phyloP scores from a whole-genome alignment of 169 alveolate species.

The Cryptosporidium parvum region DNA sequence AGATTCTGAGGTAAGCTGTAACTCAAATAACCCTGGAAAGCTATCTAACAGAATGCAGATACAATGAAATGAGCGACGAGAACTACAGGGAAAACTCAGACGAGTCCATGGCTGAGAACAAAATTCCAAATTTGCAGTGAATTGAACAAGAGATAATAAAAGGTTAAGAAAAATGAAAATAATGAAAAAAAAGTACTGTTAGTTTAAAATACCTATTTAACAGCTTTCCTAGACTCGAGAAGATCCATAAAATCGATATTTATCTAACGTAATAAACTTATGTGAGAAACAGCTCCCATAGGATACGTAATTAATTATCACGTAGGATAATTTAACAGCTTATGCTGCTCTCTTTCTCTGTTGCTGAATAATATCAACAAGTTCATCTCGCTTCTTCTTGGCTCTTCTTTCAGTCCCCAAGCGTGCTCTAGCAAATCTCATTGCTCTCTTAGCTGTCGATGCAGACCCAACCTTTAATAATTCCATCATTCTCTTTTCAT shows the following conservation, averaged over 20 bases:
- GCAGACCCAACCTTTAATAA: conserved; percentile 97
- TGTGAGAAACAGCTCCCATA: not conserved
- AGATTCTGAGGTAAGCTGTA: conserved; percentile 41
- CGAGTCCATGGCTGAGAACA: not conserved
- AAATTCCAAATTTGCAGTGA: conserved; percentile 16
- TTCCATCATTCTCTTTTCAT: conserved; percentile 98
- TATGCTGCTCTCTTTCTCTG: conserved; percentile 89
- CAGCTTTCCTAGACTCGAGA: not conserved
- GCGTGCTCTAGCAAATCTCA: conserved; percentile 97
- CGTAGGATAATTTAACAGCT: not conserved
- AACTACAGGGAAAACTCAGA: conserved; percentile 18
- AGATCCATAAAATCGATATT: not conserved
- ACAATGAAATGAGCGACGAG: conserved; percentile 58
- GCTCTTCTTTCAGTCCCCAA: conserved; percentile 99
- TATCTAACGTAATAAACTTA: not conserved
- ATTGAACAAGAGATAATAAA: not conserved
- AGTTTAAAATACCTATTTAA: not conserved
- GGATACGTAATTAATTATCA: conserved; percentile 2
- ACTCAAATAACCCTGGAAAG: not conserved
- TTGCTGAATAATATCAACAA: conserved; percentile 89
- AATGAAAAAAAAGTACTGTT: not conserved
- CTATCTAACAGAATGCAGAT: not conserved
- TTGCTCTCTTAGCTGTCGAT: conserved; percentile 97
- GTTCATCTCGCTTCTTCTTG: conserved; percentile 94
- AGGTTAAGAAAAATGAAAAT: not conserved